Evolutionary conservation across 2,329 filamentous ascomycete species (phyloP).

Genomic region (Chrysosporium keratinophilum): DNA sequence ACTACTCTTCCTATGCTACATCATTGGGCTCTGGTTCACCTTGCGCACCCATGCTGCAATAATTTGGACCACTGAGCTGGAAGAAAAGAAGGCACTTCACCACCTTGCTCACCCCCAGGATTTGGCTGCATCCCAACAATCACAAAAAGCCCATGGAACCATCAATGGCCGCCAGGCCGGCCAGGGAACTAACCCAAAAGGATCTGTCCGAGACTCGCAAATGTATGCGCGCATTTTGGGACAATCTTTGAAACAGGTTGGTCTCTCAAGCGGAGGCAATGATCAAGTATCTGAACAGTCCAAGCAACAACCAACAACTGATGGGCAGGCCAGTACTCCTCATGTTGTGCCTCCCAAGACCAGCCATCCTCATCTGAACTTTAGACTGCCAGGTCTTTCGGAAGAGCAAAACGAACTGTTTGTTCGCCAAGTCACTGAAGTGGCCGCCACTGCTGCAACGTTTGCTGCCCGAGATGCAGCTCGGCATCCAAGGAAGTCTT

Average conservation of each 20-base stretch:
- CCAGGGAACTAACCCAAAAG: slow-evolving; percentile 38
- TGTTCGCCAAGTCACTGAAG: slow-evolving; percentile 79
- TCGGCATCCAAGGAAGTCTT: slow-evolving; percentile 43
- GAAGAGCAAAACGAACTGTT: slow-evolving; percentile 72
- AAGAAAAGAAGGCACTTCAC: slow-evolving; percentile 56
- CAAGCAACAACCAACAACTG: not conserved
- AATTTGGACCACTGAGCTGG: slow-evolving; percentile 82
- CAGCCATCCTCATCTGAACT: slow-evolving; percentile 21
- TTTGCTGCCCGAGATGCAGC: slow-evolving; percentile 71
- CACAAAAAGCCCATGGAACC: slow-evolving; percentile 19
- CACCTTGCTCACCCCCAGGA: slow-evolving; percentile 2
- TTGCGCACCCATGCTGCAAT: slow-evolving; percentile 90
- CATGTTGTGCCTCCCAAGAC: slow-evolving; percentile 67
- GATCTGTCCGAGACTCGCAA: slow-evolving; percentile 74
- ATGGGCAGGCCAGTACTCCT: slow-evolving; percentile 29
- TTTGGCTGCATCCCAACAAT: not conserved
- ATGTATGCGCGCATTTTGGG: slow-evolving; percentile 89
- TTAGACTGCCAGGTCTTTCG: slow-evolving; percentile 53
- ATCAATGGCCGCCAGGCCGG: slow-evolving; percentile 23
- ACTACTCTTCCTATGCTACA: slow-evolving; percentile 81
- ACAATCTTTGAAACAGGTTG: slow-evolving; percentile 77
- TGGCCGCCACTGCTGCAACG: slow-evolving; percentile 82
- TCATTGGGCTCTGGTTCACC: slow-evolving; percentile 91
- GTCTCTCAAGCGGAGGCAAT: slow-evolving; percentile 41
- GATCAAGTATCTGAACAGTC: slow-evolving; percentile 24